A percentile compares a stretch with the other conserved stretches of the same genome.
phyloP scores from a whole-genome alignment of 176 grass and related monocot genomes.

The Eleusine indica region DNA sequence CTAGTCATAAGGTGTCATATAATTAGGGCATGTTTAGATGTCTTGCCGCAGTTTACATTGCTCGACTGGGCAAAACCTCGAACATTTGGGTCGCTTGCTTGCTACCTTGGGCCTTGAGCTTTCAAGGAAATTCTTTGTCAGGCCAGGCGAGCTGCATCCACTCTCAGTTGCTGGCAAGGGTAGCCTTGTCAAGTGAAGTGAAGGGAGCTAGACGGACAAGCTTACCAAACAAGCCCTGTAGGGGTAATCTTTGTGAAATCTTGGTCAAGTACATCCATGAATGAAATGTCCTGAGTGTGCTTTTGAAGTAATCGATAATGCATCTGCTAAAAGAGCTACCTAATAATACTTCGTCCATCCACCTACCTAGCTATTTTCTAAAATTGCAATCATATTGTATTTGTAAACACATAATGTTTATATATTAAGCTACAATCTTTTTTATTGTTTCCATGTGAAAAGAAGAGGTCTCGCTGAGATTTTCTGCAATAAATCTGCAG shows the following conservation, averaged over 20 bases:
- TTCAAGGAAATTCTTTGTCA: too few species aligned
- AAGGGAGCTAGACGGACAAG: too few species aligned
- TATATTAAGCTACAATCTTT: background rate
- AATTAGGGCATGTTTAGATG: too few species aligned
- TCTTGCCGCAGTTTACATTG: too few species aligned
- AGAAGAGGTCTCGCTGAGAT: background rate
- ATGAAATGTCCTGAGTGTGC: background rate
- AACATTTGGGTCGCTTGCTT: too few species aligned
- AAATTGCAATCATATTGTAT: background rate
- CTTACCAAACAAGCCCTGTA: background rate
- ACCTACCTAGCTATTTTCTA: background rate
- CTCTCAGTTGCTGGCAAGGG: too few species aligned
- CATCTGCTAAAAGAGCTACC: background rate
- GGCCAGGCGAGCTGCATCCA: too few species aligned
- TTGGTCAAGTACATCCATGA: background rate
- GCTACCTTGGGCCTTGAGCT: too few species aligned
- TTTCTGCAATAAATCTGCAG: constrained; percentile 2
- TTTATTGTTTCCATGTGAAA: constrained; percentile 9
- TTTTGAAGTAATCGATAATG: background rate
- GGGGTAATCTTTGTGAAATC: constrained; percentile 22
- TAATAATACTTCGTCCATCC: background rate
- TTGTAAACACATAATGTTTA: background rate
- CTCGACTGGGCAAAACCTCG: too few species aligned
- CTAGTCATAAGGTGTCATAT: background rate
- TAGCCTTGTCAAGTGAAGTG: too few species aligned